Evolutionary conservation across 2,329 filamentous ascomycete species (phyloP).

Genomic region (Rachicladosporium sp.): DNA sequence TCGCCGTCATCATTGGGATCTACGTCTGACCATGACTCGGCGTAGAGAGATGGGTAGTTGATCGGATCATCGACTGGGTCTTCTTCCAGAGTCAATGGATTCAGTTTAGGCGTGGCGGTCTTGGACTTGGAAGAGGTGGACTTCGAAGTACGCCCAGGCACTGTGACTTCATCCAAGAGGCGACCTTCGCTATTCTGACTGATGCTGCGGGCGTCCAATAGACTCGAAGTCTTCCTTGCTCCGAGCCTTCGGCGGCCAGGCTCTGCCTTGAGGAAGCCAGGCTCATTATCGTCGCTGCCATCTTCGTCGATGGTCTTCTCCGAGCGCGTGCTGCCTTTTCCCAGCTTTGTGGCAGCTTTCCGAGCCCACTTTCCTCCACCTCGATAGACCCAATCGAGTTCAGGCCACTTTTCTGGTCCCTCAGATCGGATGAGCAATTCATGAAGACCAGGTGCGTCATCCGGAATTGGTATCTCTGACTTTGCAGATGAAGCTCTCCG

Average conservation of each 20-base stretch:
- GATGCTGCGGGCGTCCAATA: not conserved
- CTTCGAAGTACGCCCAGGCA: conserved; percentile 1
- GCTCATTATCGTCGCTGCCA: too few species aligned
- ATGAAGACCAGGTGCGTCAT: conserved; percentile 6
- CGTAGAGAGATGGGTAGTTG: conserved; percentile 16
- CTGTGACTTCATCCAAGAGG: not conserved
- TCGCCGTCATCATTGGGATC: conserved; percentile 16
- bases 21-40: conserved; percentile 11
- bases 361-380: conserved; percentile 23
- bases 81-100: conserved; percentile 19
- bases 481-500: too few species aligned
- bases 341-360: too few species aligned
- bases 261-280: too few species aligned
- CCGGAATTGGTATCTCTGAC: not conserved
- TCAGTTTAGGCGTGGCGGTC: conserved; percentile 20
- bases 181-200: not conserved
- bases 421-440: conserved; percentile 18
- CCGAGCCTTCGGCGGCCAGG: too few species aligned
- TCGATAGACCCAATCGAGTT: conserved; percentile 19
- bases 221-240: too few species aligned
- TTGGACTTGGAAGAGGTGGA: conserved; percentile 9
- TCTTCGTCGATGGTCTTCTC: too few species aligned
- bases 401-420: conserved; percentile 20
- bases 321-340: too few species aligned
- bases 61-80: conserved; percentile 20